Conservation (phyloP, 1,284 basidiomycete species). For the Schizopora paradoxa region DNA sequence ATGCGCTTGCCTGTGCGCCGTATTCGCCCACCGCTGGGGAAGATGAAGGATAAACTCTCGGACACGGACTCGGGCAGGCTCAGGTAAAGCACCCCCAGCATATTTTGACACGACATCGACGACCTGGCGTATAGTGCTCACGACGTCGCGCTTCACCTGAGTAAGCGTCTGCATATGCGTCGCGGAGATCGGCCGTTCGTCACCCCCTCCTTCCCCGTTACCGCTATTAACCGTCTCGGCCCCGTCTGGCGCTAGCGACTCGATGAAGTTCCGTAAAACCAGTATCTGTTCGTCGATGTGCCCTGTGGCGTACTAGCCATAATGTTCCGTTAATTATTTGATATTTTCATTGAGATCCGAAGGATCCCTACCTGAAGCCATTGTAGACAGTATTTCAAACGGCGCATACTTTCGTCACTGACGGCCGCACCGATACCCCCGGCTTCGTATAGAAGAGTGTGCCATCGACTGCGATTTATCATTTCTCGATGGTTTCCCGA, state of each 20-base stretch:
- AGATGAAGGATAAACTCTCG: constrained; percentile 77
- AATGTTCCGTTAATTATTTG: constrained; percentile 2
- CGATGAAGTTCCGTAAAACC: constrained; percentile 77
- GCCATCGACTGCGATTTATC: constrained; percentile 72
- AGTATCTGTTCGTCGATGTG: constrained; percentile 87
- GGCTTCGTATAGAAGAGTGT: constrained; percentile 78
- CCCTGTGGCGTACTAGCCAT: constrained; percentile 70
- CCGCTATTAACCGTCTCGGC: constrained; percentile 29
- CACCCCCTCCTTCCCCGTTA: constrained; percentile 24
- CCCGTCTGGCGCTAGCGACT: constrained; percentile 49
- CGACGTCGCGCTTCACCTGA: constrained; percentile 75
- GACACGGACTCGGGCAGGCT: constrained; percentile 74
- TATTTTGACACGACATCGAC: constrained; percentile 86
- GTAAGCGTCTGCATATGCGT: constrained; percentile 63
- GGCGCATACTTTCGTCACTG: constrained; percentile 86
- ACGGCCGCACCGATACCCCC: constrained; percentile 86
- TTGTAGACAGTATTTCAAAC: constrained; percentile 80
- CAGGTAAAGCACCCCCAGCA: constrained; percentile 79
- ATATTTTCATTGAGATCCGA: constrained; percentile 1
- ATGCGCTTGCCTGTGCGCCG: constrained; percentile 24
- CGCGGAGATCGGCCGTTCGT: constrained; percentile 36
- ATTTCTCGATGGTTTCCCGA: constrained; percentile 32
- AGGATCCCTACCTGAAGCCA: constrained; percentile 71
- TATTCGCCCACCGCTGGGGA: constrained; percentile 72
- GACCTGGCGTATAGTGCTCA: constrained; percentile 82